Evolutionary conservation across 1,284 basidiomycete species (phyloP).

Genomic region (Mycosarcoma mackinlayi): DNA sequence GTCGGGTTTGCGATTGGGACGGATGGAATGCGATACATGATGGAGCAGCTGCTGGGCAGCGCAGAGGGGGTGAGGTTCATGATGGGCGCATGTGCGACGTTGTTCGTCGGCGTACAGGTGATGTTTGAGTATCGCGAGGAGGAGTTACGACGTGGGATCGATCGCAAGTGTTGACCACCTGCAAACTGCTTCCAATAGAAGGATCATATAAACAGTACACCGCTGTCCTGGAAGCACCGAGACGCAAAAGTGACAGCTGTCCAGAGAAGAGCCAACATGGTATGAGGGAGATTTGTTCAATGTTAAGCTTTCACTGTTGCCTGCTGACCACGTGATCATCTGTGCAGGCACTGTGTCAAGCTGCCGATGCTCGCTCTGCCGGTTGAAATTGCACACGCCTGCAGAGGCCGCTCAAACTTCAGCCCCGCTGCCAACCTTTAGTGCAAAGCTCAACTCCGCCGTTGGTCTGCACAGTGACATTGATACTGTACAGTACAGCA

Average conservation of each 20-base stretch:
- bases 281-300: too few relatives aligned
- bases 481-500: too few relatives aligned
- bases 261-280: too few relatives aligned
- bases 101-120: conserved; percentile 87
- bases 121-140: conserved; percentile 75
- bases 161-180: conserved; percentile 40
- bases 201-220: too few relatives aligned
- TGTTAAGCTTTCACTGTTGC: too few relatives aligned
- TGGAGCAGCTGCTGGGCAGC: conserved; percentile 76
- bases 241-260: too few relatives aligned
- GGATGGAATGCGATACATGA: conserved; percentile 82
- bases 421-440: not conserved
- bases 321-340: too few relatives aligned
- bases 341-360: too few relatives aligned
- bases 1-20: conserved; percentile 93
- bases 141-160: conserved; percentile 48
- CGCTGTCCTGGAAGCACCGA: too few relatives aligned
- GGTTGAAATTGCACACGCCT: too few relatives aligned
- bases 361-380: too few relatives aligned
- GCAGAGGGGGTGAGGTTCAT: conserved; percentile 79
- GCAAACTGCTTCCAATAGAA: not conserved
- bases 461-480: not conserved
- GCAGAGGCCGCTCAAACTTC: not conserved
- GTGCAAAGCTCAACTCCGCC: conserved; percentile 2
- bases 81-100: conserved; percentile 73